These are phyloP conservation scores for Beauveria asiatica DNA, from an alignment of 2,329 filamentous ascomycete species.

Conservation along the genomic window DNA sequence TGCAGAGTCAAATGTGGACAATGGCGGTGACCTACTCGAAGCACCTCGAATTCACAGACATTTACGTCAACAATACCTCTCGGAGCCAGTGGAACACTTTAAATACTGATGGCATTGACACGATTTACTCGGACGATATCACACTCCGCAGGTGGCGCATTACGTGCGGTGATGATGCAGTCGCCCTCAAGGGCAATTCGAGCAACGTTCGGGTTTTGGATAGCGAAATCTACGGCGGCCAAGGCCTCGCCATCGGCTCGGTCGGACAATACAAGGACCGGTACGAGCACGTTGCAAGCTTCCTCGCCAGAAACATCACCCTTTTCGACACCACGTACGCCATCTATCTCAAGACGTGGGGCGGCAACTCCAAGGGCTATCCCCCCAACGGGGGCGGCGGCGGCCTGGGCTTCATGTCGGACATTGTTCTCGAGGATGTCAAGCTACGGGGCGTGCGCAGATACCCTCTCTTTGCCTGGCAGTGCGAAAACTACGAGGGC, in stretches of 20 bases:
- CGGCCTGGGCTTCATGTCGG: slow-evolving; percentile 34
- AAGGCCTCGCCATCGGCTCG: slow-evolving; percentile 47
- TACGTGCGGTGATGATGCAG: slow-evolving; percentile 44
- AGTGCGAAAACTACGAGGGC: slow-evolving; percentile 28
- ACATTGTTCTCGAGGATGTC: slow-evolving; percentile 25
- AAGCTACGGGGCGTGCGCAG: slow-evolving; percentile 18
- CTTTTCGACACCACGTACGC: slow-evolving; percentile 38
- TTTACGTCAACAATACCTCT: slow-evolving; percentile 44
- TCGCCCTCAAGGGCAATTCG: slow-evolving; percentile 47
- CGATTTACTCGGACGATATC: slow-evolving; percentile 43
- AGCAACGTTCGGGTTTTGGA: slow-evolving; percentile 45
- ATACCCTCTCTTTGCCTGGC: slow-evolving; percentile 26
- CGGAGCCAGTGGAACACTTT: slow-evolving; percentile 23
- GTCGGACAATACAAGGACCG: slow-evolving; percentile 44
- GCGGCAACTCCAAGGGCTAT: slow-evolving; percentile 38
- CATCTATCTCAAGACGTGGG: slow-evolving; percentile 53
- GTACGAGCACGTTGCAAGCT: slow-evolving; percentile 41
- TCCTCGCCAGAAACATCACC: slow-evolving; percentile 38
- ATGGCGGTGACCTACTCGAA: slow-evolving; percentile 43
- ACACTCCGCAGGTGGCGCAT: slow-evolving; percentile 42
- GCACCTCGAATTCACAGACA: slow-evolving; percentile 38
- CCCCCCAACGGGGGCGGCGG: slow-evolving; percentile 52
- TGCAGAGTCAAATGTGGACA: slow-evolving; percentile 54
- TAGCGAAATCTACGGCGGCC: slow-evolving; percentile 38
- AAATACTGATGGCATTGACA: slow-evolving; percentile 40